These are phyloP conservation scores for Trichoderma simmonsii DNA, from an alignment of 2,329 filamentous ascomycete genomes.

Conservation along the genomic window DNA sequence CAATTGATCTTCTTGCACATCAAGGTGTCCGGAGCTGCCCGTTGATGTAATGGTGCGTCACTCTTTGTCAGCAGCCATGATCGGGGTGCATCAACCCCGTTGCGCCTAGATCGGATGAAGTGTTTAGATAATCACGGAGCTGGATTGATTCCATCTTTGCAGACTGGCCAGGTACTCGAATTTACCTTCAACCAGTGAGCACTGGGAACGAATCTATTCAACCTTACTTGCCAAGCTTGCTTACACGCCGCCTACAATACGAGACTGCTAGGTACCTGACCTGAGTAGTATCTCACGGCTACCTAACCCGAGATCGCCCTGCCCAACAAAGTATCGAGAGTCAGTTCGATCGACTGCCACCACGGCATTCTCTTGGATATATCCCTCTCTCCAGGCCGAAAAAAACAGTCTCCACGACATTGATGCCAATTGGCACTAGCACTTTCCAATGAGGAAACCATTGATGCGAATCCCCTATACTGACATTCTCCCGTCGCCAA, in stretches of 20 bases:
- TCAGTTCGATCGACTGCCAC: not conserved
- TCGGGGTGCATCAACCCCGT: not conserved
- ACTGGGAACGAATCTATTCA: not conserved
- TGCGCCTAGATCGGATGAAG: not conserved
- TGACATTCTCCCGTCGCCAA: conserved; percentile 71
- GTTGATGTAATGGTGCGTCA: conserved; percentile 10
- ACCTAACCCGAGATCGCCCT: not conserved
- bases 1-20: not conserved
- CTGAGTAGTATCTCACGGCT: no score
- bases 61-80: conserved; percentile 8
- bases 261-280: not conserved
- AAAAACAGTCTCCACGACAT: not conserved
- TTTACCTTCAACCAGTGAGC: not conserved
- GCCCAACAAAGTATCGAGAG: not conserved
- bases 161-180: not conserved
- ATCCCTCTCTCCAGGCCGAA: not conserved
- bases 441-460: conserved; percentile 58
- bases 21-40: not conserved
- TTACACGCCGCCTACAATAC: not conserved
- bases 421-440: not conserved
- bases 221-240: no score
- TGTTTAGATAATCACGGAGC: conserved; percentile 8
- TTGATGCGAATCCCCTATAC: conserved; percentile 91
- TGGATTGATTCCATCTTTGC: not conserved
- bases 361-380: not conserved